Evolutionary conservation across 352 stramenopile genomes (phyloP), one percentile per base, ranked within the genome.

Genomic region (Phytopythium kandeliae): DNA sequence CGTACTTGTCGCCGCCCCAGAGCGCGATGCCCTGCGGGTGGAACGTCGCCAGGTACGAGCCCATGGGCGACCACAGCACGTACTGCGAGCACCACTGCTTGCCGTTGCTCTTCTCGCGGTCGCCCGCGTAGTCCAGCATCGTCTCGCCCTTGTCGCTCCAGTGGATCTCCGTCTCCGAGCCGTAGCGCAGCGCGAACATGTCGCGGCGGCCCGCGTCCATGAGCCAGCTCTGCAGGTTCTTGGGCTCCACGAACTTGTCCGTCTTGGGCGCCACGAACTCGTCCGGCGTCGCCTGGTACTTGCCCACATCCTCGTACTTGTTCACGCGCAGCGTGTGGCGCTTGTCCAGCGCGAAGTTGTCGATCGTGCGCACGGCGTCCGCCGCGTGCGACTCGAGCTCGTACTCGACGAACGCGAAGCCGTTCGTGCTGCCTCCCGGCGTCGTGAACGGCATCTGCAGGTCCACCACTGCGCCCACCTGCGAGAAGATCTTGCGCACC

Each of bases 31-130:
- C 97, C 55, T 97, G 96, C 21, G 79, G 78, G 60, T 98, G 96
- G 53, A 99, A 98, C n/a, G 97, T 99, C 21, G 94, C 91, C 42
- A 99, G 76, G 70, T 99, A 99, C 51, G 80, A 96, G 50, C 97
- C 97, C 46, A 97, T 89, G 8, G 97, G 95, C 50, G 83, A 97
- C 97, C 97, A 99, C 61, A 97, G 75, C 47, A 98, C 92, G 67
- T 99, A 98, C 65, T 97, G 92, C 62, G 98, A 96, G 74, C 96
- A 99, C 97, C 96, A 99, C 64, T 92, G 76, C 62, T 98, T 96
- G 43, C 95, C 95, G 33, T 92, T 94, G 59, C 72, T 72, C 75
- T 98, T 99, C 68, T 99, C 96, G 15, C 96, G 84, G 51, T 86
- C 85, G 19, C 96, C 97, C 56, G 94, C 96, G 53, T 99, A 99